Conservation (phyloP, 371 early-diverging fungal species). For the Mortierella sp. region DNA sequence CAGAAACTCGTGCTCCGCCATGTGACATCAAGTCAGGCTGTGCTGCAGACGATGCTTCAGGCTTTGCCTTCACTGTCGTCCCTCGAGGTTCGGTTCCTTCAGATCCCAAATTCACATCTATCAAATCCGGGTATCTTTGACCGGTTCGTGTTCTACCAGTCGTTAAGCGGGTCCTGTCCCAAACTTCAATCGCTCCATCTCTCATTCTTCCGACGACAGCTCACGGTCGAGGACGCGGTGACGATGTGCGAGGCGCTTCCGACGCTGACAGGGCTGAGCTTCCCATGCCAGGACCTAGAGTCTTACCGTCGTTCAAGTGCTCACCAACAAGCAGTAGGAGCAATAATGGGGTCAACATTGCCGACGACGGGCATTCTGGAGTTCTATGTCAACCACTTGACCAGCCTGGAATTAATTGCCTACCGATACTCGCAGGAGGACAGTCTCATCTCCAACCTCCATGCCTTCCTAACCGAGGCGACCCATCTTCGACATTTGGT, state of each 20-base stretch:
- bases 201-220: not conserved
- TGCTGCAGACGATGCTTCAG: not conserved
- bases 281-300: slow-evolving; percentile 6
- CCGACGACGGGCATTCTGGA: not conserved
- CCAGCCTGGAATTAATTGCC: not conserved
- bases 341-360: no score
- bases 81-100: slow-evolving; percentile 12
- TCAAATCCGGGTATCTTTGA: not conserved
- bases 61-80: not conserved
- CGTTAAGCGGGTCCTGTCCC: not conserved
- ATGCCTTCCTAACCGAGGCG: slow-evolving; percentile 12
- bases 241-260: not conserved
- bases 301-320: not conserved
- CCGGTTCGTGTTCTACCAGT: not conserved
- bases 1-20: slow-evolving; percentile 4
- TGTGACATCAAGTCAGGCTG: not conserved
- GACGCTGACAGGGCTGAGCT: not conserved
- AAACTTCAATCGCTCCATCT: slow-evolving; percentile 3
- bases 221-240: not conserved
- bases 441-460: not conserved
- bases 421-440: not conserved
- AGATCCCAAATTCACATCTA: not conserved
- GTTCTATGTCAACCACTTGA: slow-evolving; percentile 13
- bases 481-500: slow-evolving; percentile 16
- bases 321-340: not conserved